Evolutionary conservation across 2,329 filamentous ascomycete genomes (phyloP), one percentile per base, ranked within the genome.

Genomic region (Penicillium verrucosum): DNA sequence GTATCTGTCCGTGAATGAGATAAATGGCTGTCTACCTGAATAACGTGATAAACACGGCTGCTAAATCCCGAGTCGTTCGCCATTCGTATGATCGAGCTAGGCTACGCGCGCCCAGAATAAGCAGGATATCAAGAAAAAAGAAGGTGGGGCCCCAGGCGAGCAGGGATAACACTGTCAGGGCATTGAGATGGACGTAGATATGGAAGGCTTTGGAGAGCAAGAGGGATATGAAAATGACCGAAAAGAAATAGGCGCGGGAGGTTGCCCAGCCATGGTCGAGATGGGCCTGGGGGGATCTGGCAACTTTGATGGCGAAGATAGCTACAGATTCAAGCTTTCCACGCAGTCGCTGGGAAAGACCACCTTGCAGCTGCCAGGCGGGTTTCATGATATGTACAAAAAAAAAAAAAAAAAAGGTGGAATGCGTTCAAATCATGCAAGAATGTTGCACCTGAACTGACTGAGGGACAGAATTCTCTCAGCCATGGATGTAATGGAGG

Each of bases 201-300:
- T 57, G 59, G 50, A 61, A 61, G 9, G 41, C 56, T 50, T 61
- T 61, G 21, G 59, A 59, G 4, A 57, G 3, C 7, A 55, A 1
- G 27, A 61, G 40, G 12, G 59, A 51, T 44, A 61, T 61, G 14
- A 59, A 59, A 21, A 54, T 59, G n/a, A 61, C 40, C 0, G 59
- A 59, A 48, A 61, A 59, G 16, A 59, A 30, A 45, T 54, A 61
- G 32, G 41, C 53, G 7, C 56, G 59, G 18, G 38, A 57, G 5
- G 38, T 41, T 23, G 29, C 40, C 59, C 59, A 61, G 12, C 32
- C 54, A 29, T 18, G 37, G 36, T 59, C 53, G 23, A 59, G 2
- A 23, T 56, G 56, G 3, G 46, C 21, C n/a, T 61, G 59, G 14
- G 57, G 57, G 11, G 54, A 59, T 59, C 36, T 54, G 23, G 51